Conservation (phyloP, 129 eudicot genomes). For the Saussurea involucrata region DNA sequence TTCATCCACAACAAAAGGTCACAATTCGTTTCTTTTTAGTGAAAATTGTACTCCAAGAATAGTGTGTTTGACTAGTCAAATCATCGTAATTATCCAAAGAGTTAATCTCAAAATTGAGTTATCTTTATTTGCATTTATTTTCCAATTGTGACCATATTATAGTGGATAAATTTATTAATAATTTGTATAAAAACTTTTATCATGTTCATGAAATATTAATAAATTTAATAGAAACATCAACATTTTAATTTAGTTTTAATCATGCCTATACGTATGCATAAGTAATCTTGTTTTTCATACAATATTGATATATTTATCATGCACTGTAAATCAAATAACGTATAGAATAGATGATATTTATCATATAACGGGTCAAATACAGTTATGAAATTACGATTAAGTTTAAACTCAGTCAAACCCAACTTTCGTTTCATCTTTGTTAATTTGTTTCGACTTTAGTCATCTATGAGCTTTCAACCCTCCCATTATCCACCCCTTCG, state of each 20-base stretch:
- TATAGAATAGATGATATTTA: not conserved
- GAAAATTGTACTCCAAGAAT: slow-evolving; percentile 2
- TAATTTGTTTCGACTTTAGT: not conserved
- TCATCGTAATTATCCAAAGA: not conserved
- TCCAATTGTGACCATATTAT: not conserved
- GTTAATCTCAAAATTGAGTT: not conserved
- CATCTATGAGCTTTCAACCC: not conserved
- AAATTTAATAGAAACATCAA: too few relatives aligned
- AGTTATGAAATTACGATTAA: not conserved
- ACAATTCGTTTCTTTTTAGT: not conserved
- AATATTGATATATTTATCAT: not conserved
- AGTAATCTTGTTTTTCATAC: too few relatives aligned
- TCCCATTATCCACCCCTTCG: not conserved
- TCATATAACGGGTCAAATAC: not conserved
- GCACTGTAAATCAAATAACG: not conserved
- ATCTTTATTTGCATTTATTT: not conserved
- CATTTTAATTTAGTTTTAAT: not conserved
- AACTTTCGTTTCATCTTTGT: not conserved
- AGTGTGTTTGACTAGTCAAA: slow-evolving; percentile 8
- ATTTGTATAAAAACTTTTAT: too few relatives aligned
- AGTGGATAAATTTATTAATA: not conserved
- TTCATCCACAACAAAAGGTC: slow-evolving; percentile 18
- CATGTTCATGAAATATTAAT: not conserved
- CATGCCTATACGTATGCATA: too few relatives aligned
- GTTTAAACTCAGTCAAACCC: not conserved